Evolutionary conservation across 1,284 basidiomycete genomes (phyloP).

Genomic region (Leccinum angustisporum): DNA sequence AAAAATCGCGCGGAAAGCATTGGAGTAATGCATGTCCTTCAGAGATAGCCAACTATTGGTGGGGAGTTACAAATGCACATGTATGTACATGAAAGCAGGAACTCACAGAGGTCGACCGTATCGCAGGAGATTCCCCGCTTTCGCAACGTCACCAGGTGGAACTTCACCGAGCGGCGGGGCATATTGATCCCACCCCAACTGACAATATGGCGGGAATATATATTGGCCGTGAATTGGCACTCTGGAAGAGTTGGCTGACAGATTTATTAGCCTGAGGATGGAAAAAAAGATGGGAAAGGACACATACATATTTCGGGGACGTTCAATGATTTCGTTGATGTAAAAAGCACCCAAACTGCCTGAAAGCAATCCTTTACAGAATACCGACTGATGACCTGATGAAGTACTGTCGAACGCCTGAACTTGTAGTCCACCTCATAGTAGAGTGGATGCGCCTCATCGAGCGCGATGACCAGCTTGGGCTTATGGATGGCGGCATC

Average conservation of each 20-base stretch:
- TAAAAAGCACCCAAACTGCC: background rate
- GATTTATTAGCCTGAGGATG: no score
- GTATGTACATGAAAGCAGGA: background rate
- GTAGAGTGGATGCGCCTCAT: no score
- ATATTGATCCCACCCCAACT: no score
- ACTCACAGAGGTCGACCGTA: background rate
- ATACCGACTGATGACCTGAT: background rate
- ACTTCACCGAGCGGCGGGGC: no score
- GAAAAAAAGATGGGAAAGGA: no score
- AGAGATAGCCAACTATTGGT: background rate
- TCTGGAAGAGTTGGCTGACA: no score
- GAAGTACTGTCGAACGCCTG: background rate
- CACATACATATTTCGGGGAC: background rate
- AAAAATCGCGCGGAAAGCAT: background rate
- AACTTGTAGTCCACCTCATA: background rate
- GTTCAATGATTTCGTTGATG: background rate
- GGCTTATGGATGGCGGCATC: no score
- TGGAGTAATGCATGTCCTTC: background rate
- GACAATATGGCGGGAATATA: no score
- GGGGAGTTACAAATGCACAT: background rate
- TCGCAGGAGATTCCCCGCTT: background rate
- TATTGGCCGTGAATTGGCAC: no score
- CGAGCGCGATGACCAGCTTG: no score
- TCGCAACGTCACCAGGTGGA: no score
- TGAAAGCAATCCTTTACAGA: background rate